Conservation (phyloP, 441 rosid genomes). For the Pelargonium myrrhifolium region DNA sequence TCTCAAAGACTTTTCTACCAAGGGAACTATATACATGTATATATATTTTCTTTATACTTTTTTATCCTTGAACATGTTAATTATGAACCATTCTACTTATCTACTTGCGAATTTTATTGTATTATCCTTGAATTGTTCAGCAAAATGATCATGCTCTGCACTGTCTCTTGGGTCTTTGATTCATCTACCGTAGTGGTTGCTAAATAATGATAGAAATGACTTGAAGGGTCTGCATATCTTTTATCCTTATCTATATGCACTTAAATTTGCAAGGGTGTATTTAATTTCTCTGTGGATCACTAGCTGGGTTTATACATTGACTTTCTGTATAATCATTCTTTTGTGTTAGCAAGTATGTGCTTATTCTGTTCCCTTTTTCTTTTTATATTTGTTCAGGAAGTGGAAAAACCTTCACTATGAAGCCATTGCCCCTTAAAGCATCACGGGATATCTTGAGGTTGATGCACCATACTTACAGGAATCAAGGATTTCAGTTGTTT, state of each 20-base stretch:
- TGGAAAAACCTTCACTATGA: slow-evolving; percentile 96
- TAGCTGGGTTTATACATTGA: background rate
- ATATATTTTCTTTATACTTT: background rate
- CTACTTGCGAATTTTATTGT: background rate
- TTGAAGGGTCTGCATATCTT: too few species aligned
- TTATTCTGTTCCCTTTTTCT: slow-evolving; percentile 12
- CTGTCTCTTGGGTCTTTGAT: too few species aligned
- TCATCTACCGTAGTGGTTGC: too few species aligned
- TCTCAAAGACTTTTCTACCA: background rate
- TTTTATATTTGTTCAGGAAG: slow-evolving; percentile 50
- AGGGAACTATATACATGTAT: background rate
- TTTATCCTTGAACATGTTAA: background rate
- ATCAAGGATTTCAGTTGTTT: slow-evolving; percentile 83
- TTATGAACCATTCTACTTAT: background rate
- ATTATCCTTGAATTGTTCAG: background rate
- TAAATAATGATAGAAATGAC: too few species aligned
- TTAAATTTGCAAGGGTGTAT: background rate
- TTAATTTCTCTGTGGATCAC: background rate
- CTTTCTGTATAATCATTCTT: background rate
- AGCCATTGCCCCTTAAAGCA: slow-evolving; percentile 90
- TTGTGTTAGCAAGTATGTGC: slow-evolving; percentile 13
- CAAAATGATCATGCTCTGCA: too few species aligned
- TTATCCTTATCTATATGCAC: background rate
- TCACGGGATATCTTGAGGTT: slow-evolving; percentile 86
- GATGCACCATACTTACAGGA: slow-evolving; percentile 83